Evolutionary conservation across 2,329 filamentous ascomycete species (phyloP), one percentile per base, ranked within the genome.

Genomic region (Colletotrichum sp.): DNA sequence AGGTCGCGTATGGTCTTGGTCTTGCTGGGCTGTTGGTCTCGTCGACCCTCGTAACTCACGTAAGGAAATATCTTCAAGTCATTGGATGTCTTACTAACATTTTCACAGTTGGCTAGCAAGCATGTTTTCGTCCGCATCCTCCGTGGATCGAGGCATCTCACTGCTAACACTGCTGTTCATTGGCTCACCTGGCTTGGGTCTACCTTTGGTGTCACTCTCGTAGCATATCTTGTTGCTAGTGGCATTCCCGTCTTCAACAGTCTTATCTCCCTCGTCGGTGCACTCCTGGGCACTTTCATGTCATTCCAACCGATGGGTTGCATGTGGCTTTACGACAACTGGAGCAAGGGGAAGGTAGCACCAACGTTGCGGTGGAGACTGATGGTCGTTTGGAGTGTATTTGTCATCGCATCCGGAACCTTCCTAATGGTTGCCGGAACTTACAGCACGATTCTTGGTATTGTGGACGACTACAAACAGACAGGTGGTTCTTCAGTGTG

Each of bases 1-100:
- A 85, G 76, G 80, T 88, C 28, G 82, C 82, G 57, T 89, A 88
- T 67, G 87, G 86, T 7, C 79, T 83, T 18, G 81, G 81, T 8
- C 79, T 83, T n/a, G 81, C 80, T 4, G 82, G 82, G 1, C 77
- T 83, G 4, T 55, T 82, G 9, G 80, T 80, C 61, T 80, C 78
- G 6, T 78, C 78, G 7, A 79, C 78, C 43, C 77, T 83, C 5
- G 72, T 81, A 39, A 77, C 77, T 30, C 82, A 83, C 34, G 82
- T 81, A 76, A 77, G 80, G 68, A 32, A 12, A 26, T 2, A 5
- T 9, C 28, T 2, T 21, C 3, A 30, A 16, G 18, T 24, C 18
- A 9, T 61, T 59, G 15, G 18, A 34, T 34, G n/a, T 61, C 9
- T 16, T 21, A 9, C 55, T 72, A 15, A 72, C 1, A 1, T 28